Evolutionary conservation across 1,284 basidiomycete genomes (phyloP), one percentile per base, ranked within the genome.

Genomic region (Singerocomus rubriflavus): DNA sequence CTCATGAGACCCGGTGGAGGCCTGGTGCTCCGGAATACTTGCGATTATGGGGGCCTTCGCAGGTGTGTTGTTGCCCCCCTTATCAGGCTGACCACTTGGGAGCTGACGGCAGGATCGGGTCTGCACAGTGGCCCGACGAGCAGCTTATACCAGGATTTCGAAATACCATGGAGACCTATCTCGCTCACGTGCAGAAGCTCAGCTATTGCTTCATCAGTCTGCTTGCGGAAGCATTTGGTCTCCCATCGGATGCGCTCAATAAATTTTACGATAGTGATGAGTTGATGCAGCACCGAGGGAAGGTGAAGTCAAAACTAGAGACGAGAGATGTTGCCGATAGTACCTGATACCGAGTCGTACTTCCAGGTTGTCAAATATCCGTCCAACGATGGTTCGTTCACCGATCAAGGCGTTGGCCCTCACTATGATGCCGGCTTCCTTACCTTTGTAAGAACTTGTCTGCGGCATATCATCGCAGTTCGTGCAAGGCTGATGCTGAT

Each of bases 351-450:
- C 12, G 36, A 52, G 32, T 17, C 13, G 10, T 11, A 0, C 7
- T 4, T 40, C 7, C 35, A 74, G 73, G 25, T 73, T 14, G 66
- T 74, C 46, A 71, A 72, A 53, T 73, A 73, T 45, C 73, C 72
- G 7, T 53, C 57, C 45, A 61, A 64, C 49, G 56, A 70, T 27
- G 59, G 57, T n/a, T 60, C 57, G 29, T 52, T 62, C 26, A 55
- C 64, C 34, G 54, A 65, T 35, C 73, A 75, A 54, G 73, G 75
- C 5, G 73, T 75, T 39, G 73, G 70, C 5, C 63, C 73, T 11
- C 73, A 75, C 55, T 73, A 68, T 10, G 73, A 75, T 29, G 64
- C 70, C 5, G 68, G 72, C 10, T 74, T 75, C 57, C 57, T 75
- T 36, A 74, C 73, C 17, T 69, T 74, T 45, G 71, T 72, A 44